Evolutionary conservation across 768 basidiomycete genomes (phyloP), one percentile per base, ranked within the genome.

Genomic region (Trametes maxima): DNA sequence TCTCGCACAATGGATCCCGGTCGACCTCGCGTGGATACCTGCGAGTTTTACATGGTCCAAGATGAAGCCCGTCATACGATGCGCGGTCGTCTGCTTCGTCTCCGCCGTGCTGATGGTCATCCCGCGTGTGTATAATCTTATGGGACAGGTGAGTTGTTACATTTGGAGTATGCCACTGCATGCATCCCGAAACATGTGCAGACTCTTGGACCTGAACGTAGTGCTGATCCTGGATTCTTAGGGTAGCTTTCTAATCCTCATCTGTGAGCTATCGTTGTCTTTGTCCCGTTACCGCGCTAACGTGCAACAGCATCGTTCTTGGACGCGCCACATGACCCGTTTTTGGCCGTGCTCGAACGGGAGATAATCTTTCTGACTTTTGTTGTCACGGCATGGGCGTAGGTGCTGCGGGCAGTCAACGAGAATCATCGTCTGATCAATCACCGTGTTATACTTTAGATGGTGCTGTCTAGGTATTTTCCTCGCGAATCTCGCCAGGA

Each of bases 391-490:
- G 77, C 79, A 25, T 90, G 87, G 87, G 88, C 81, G 87, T 87
- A 63, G 70, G 85, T 80, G 16, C 35, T 57, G 2, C 13, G 14
- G 4, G n/a, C n/a, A 5, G 5, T 25, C 43, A 12, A 21, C 48
- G 4, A 8, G 17, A 47, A n/a, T 48, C 36, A n/a, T n/a, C n/a
- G n/a, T n/a, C n/a, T n/a, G n/a, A n/a, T n/a, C n/a, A n/a, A n/a
- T n/a, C n/a, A n/a, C n/a, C n/a, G n/a, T n/a, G n/a, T n/a, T n/a
- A n/a, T n/a, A n/a, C n/a, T n/a, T n/a, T n/a, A 90, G 88, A 24
- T 92, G 89, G 88, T 73, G 75, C 12, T 87, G 84, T 67, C 75
- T 92, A 3, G 90, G 82, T 4, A 82, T 90, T 6, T 82, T 81
- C 62, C 72, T 90, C 3, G 85, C 89, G 3, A 75, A 82, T 67